These are phyloP conservation scores for Colletotrichum tamarilloi DNA, from an alignment of 2,329 filamentous ascomycete genomes.

Conservation along the genomic window DNA sequence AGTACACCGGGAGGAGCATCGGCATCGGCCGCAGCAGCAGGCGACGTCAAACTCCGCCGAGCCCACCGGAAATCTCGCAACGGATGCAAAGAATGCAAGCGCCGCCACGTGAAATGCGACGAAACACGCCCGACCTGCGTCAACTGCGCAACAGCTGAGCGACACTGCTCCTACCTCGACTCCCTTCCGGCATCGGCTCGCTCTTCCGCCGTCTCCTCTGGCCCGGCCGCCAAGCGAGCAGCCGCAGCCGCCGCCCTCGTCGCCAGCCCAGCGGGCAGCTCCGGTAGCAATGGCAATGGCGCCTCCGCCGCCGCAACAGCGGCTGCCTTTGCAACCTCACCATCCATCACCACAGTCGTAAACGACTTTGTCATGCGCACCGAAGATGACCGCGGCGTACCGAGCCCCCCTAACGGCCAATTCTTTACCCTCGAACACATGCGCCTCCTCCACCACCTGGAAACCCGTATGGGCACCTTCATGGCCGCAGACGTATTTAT, in stretches of 20 bases:
- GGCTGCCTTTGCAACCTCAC: background rate
- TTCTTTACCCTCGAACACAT: constrained; percentile 52
- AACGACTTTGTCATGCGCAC: constrained; percentile 21
- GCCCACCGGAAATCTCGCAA: constrained; percentile 54
- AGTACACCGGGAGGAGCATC: constrained; percentile 18
- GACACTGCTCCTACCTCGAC: constrained; percentile 46
- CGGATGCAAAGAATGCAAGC: constrained; percentile 53
- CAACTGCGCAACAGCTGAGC: constrained; percentile 51
- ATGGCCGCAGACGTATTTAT: constrained; percentile 35
- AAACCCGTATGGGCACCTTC: constrained; percentile 40
- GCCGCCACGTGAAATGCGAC: constrained; percentile 56
- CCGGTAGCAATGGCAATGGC: background rate
- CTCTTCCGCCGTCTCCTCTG: background rate
- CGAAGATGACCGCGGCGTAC: constrained; percentile 12
- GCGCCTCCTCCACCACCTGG: constrained; percentile 50
- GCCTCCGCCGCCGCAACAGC: background rate
- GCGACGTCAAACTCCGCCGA: constrained; percentile 46
- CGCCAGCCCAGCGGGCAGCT: constrained; percentile 9
- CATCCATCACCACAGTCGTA: constrained; percentile 12
- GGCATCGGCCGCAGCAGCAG: background rate
- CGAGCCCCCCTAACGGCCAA: constrained; percentile 24
- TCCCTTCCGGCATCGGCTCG: constrained; percentile 19
- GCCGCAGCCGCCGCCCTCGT: background rate
- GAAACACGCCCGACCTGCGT: constrained; percentile 52
- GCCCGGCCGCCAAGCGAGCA: constrained; percentile 9